Evolutionary conservation across 2,329 filamentous ascomycete genomes (phyloP).

Genomic region (Gnomoniopsis smithogilvyi): DNA sequence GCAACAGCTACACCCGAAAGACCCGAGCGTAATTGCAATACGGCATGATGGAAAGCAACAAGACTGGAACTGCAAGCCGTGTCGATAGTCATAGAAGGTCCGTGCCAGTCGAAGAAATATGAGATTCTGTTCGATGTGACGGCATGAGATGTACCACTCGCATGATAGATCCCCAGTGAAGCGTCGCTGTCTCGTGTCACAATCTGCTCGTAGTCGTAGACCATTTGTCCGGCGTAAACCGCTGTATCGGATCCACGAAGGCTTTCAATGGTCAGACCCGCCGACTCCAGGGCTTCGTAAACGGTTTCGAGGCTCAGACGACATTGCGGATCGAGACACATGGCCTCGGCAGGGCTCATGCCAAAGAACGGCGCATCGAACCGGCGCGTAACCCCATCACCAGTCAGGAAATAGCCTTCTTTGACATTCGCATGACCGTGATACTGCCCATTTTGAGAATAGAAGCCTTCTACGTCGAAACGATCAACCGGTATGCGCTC

Average conservation of each 20-base stretch:
- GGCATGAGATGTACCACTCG: slow-evolving; percentile 28
- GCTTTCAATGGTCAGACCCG: slow-evolving; percentile 18
- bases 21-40: slow-evolving; percentile 29
- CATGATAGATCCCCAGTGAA: slow-evolving; percentile 25
- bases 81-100: slow-evolving; percentile 41
- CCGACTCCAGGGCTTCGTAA: slow-evolving; percentile 21
- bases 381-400: background rate
- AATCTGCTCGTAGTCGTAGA: slow-evolving; percentile 22
- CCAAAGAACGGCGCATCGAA: slow-evolving; percentile 25
- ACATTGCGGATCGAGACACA: slow-evolving; percentile 14
- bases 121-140: slow-evolving; percentile 36
- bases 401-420: background rate
- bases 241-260: slow-evolving; percentile 23
- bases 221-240: slow-evolving; percentile 25
- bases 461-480: slow-evolving; percentile 23
- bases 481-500: slow-evolving; percentile 21
- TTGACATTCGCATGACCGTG: slow-evolving; percentile 27
- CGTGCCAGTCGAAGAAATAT: slow-evolving; percentile 36
- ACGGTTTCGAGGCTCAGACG: slow-evolving; percentile 19
- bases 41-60: slow-evolving; percentile 35
- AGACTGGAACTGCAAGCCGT: slow-evolving; percentile 41
- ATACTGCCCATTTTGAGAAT: slow-evolving; percentile 24
- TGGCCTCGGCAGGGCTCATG: slow-evolving; percentile 21
- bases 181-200: slow-evolving; percentile 18
- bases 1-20: slow-evolving; percentile 31